Evolutionary conservation across 2,329 filamentous ascomycete species (phyloP).

Genomic region (Aureobasidium sp.): DNA sequence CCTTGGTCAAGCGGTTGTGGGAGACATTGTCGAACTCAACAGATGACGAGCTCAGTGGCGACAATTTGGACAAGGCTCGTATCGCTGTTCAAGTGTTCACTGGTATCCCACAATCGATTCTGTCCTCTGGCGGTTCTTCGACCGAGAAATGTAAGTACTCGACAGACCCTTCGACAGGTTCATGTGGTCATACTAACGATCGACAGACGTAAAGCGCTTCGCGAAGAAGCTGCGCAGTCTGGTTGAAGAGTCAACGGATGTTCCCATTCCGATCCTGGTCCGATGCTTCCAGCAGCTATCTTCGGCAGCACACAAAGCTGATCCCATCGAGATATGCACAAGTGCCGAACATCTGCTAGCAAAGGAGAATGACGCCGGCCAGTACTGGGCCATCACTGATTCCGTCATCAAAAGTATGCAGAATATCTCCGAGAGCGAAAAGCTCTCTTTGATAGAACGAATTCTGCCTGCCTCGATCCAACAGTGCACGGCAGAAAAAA

Average conservation of each 20-base stretch:
- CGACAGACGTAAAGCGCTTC: conserved; percentile 1
- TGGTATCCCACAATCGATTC: background rate
- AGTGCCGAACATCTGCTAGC: background rate
- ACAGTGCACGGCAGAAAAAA: background rate
- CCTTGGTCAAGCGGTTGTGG: conserved; percentile 1
- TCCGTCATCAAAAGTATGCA: background rate
- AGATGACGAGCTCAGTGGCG: background rate
- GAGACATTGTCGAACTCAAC: background rate
- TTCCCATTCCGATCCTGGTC: background rate
- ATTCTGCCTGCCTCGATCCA: background rate
- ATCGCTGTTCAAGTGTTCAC: background rate
- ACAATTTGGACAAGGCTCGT: background rate
- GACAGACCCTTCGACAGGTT: background rate
- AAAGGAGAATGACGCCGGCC: background rate
- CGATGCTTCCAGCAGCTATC: conserved; percentile 11
- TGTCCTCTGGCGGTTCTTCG: conserved; percentile 1
- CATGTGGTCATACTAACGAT: background rate
- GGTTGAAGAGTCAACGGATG: background rate
- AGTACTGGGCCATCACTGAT: conserved; percentile 7
- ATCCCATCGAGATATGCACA: background rate
- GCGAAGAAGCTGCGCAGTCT: background rate
- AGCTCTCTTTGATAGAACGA: background rate
- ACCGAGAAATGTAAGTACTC: conserved; percentile 3
- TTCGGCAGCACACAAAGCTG: background rate
- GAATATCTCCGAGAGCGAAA: background rate